phyloP scores from a whole-genome alignment of 345 rosid genomes.

The Geranium rotundifolium region DNA sequence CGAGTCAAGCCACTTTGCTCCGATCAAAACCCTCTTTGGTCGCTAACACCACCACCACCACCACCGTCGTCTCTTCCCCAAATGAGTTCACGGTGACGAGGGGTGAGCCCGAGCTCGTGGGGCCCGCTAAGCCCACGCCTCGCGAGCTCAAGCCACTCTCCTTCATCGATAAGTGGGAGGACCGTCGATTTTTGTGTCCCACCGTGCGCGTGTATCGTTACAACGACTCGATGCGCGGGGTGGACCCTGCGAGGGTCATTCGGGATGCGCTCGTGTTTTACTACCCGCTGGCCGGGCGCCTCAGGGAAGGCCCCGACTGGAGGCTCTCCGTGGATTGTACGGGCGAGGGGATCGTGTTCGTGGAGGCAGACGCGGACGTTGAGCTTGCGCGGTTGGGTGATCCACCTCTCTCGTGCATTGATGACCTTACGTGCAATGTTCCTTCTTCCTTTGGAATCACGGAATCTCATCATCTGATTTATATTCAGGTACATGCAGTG shows the following conservation, averaged over 20 bases:
- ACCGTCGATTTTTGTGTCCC: too few relatives aligned
- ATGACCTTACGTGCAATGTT: slow-evolving; percentile 9
- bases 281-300: too few relatives aligned
- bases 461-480: slow-evolving; percentile 4
- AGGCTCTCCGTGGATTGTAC: slow-evolving; percentile 18
- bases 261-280: slow-evolving; percentile 11
- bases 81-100: too few relatives aligned
- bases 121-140: too few relatives aligned
- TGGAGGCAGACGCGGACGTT: slow-evolving; percentile 12
- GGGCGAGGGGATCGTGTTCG: slow-evolving; percentile 15
- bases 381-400: slow-evolving; percentile 5
- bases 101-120: too few relatives aligned
- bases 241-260: slow-evolving; percentile 11
- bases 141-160: too few relatives aligned
- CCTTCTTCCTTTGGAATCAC: slow-evolving; percentile 7
- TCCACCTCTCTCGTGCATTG: slow-evolving; percentile 13
- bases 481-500: slow-evolving; percentile 17
- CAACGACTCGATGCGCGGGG: slow-evolving; percentile 7
- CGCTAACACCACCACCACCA: too few relatives aligned
- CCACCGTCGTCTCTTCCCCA: too few relatives aligned
- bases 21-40: too few relatives aligned
- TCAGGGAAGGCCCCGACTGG: slow-evolving; percentile 4
- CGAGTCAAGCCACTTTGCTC: too few relatives aligned
- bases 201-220: neutral
- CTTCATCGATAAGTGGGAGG: too few relatives aligned